Percentiles rank a stretch among this genome's conserved stretches.
Conservation (phyloP, 148 eudicot genomes). For the Simmondsia chinensis region DNA sequence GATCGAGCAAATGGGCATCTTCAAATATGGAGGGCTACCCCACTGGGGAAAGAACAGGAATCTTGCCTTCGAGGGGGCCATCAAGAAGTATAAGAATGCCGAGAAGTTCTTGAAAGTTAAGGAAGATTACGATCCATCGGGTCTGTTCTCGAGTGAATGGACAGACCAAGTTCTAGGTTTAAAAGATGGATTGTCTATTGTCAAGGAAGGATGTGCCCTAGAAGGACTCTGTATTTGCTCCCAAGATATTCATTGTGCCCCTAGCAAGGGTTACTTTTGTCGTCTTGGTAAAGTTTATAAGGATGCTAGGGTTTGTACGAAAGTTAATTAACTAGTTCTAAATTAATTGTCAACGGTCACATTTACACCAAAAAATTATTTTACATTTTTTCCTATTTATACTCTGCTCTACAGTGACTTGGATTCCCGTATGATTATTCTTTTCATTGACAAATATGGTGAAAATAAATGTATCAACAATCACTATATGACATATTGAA, state of each 20-base stretch:
- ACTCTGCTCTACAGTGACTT: too few relatives aligned
- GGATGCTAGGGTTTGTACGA: constrained; percentile 63
- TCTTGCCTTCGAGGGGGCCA: constrained; percentile 50
- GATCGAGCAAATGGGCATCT: constrained; percentile 68
- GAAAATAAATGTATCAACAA: too few relatives aligned
- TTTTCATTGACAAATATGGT: too few relatives aligned
- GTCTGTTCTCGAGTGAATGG: constrained; percentile 75
- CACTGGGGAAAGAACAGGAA: constrained; percentile 96
- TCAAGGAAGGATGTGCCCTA: constrained; percentile 58
- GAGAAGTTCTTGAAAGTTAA: constrained; percentile 44
- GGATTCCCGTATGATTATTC: too few relatives aligned
- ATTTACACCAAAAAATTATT: too few relatives aligned
- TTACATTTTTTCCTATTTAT: too few relatives aligned
- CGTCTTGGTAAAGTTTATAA: constrained; percentile 44
- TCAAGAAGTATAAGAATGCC: constrained; percentile 38
- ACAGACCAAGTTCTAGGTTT: constrained; percentile 61
- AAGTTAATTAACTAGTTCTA: background rate
- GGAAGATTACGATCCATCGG: constrained; percentile 50
- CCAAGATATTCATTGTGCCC: constrained; percentile 62
- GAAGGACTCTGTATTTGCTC: constrained; percentile 84
- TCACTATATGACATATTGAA: too few relatives aligned
- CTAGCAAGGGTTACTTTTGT: constrained; percentile 58
- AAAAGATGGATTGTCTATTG: constrained; percentile 22
- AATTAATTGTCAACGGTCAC: too few relatives aligned
- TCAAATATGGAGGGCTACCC: constrained; percentile 66